Conservation (phyloP, 169 alveolate genomes). For the Amoebophrya sp. region DNA sequence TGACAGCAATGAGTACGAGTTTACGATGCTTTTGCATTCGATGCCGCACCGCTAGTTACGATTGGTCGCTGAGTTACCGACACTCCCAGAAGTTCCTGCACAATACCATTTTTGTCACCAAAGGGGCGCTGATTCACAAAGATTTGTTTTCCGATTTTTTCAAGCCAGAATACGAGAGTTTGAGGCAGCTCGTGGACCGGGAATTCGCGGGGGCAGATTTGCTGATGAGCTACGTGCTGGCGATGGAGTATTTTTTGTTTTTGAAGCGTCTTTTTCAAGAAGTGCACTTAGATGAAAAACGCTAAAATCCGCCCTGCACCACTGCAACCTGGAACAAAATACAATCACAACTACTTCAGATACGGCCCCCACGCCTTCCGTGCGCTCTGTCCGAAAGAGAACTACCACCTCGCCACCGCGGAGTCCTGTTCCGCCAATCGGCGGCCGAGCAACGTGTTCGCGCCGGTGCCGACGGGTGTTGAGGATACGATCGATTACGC, state of each 20-base stretch:
- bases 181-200: background rate
- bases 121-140: background rate
- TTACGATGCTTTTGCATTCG: too few species aligned
- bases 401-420: background rate
- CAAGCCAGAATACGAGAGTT: background rate
- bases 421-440: background rate
- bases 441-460: too few species aligned
- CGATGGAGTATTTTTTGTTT: background rate
- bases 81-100: background rate
- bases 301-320: too few species aligned
- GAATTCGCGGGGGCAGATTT: background rate
- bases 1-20: too few species aligned
- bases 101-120: background rate
- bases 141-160: background rate
- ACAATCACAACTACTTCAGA: too few species aligned
- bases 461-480: too few species aligned
- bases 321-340: too few species aligned
- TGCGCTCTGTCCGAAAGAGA: background rate
- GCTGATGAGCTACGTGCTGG: background rate
- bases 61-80: background rate
- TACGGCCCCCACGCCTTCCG: background rate
- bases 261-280: too few species aligned
- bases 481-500: too few species aligned
- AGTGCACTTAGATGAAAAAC: too few species aligned
- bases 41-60: background rate